Percentiles rank a stretch among this genome's conserved stretches.
phyloP scores from a whole-genome alignment of 208 protist species.

The Acanthamoeba lenticulata region DNA sequence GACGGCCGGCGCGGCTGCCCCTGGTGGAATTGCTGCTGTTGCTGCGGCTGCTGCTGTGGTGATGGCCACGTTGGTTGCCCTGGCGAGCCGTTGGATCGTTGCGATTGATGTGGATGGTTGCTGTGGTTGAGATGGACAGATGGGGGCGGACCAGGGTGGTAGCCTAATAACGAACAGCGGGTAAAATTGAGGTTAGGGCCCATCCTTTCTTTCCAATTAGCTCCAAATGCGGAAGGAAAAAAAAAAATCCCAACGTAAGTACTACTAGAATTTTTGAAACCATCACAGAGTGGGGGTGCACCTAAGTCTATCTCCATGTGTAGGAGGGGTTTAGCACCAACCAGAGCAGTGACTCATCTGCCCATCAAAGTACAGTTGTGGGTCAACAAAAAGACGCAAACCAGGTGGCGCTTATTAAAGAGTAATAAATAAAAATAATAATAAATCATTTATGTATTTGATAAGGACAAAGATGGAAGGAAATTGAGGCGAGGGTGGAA shows the following conservation, averaged over 20 bases:
- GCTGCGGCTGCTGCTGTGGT: not conserved
- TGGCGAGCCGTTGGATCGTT: too few relatives aligned
- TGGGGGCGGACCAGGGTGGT: too few relatives aligned
- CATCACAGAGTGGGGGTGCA: too few relatives aligned
- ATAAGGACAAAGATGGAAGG: not conserved
- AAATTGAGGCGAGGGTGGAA: not conserved
- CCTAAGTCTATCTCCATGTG: not conserved
- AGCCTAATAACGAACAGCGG: too few relatives aligned
- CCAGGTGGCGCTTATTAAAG: not conserved
- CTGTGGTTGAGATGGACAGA: too few relatives aligned
- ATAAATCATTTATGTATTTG: not conserved
- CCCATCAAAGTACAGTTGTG: not conserved
- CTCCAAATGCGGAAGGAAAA: not conserved
- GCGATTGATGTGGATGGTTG: too few relatives aligned
- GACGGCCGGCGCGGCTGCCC: not conserved
- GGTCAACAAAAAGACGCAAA: not conserved
- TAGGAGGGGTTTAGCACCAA: not conserved
- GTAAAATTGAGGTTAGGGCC: too few relatives aligned
- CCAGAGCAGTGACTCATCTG: not conserved
- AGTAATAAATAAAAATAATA: not conserved
- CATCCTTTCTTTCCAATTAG: too few relatives aligned
- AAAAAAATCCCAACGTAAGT: too few relatives aligned
- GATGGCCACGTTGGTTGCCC: not conserved
- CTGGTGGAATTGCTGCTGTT: not conserved
- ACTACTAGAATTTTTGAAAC: too few relatives aligned